Evolutionary conservation across 441 rosid species (phyloP).

Genomic region (Gossypium schwendimanii): DNA sequence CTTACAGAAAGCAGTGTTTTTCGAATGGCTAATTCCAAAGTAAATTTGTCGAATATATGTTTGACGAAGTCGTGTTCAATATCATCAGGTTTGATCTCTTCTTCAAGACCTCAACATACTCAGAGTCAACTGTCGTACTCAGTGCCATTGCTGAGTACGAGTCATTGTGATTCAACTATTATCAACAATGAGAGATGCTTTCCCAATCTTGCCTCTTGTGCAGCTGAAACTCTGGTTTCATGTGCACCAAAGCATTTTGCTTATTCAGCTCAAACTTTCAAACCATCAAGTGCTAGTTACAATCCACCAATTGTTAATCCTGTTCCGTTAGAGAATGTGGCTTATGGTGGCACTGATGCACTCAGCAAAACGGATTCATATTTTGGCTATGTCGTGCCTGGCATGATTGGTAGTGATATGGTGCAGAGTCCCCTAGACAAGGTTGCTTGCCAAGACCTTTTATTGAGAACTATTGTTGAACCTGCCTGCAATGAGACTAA

Average conservation of each 20-base stretch:
- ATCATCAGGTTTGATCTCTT: not conserved
- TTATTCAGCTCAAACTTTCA: constrained; percentile 1
- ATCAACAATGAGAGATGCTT: not conserved
- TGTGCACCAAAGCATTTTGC: constrained; percentile 6
- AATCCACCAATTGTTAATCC: constrained; percentile 4
- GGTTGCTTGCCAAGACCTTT: constrained; percentile 7
- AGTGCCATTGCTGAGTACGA: not conserved
- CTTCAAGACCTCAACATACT: constrained; percentile 4
- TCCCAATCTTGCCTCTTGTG: constrained; percentile 1
- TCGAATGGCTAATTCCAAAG: not conserved
- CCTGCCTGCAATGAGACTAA: not conserved
- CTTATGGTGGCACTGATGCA: not conserved
- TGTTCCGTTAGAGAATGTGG: constrained; percentile 10
- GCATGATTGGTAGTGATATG: constrained; percentile 13
- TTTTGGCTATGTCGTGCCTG: not conserved
- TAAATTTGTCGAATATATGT: not conserved
- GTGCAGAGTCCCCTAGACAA: constrained; percentile 14
- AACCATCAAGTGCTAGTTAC: constrained; percentile 16
- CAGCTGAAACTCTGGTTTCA: constrained; percentile 7
- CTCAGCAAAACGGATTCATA: constrained; percentile 1
- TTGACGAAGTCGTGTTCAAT: not conserved
- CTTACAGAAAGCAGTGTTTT: not conserved
- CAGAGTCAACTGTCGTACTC: constrained; percentile 7
- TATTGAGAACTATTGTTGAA: constrained; percentile 6
- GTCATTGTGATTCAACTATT: constrained; percentile 1